Conservation (phyloP, 306 rosid genomes). For the Aeschynomene evenia region DNA sequence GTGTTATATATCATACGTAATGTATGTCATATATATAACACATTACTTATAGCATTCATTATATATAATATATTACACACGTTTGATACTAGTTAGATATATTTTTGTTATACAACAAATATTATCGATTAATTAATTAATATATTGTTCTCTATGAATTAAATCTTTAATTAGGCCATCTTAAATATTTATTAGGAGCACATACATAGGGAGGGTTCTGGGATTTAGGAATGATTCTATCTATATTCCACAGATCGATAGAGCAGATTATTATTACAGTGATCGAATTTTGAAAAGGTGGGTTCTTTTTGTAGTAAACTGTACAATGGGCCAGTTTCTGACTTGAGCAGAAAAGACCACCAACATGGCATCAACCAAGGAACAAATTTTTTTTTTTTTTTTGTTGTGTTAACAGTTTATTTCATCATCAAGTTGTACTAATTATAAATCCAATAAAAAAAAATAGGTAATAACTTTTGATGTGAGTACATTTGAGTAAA, state of each 20-base stretch:
- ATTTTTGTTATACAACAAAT: too few species aligned
- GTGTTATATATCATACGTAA: too few species aligned
- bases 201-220: not conserved
- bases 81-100: too few species aligned
- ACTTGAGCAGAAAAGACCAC: slow-evolving; percentile 26
- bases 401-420: not conserved
- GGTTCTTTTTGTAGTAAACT: not conserved
- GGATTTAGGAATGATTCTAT: not conserved
- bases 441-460: not conserved
- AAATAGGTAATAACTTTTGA: too few species aligned
- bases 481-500: too few species aligned
- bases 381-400: too few species aligned
- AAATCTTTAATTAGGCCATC: slow-evolving; percentile 6
- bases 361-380: slow-evolving; percentile 1
- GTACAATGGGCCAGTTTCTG: slow-evolving; percentile 20
- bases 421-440: not conserved
- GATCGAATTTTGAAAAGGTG: slow-evolving; percentile 23
- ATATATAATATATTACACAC: too few species aligned
- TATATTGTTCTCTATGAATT: slow-evolving; percentile 14
- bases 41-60: too few species aligned
- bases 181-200: not conserved
- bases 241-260: not conserved
- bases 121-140: too few species aligned
- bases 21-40: too few species aligned
- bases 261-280: too few species aligned